Conservation (phyloP, 495 filamentous ascomycete genomes). For the Penicillium roqueforti region DNA sequence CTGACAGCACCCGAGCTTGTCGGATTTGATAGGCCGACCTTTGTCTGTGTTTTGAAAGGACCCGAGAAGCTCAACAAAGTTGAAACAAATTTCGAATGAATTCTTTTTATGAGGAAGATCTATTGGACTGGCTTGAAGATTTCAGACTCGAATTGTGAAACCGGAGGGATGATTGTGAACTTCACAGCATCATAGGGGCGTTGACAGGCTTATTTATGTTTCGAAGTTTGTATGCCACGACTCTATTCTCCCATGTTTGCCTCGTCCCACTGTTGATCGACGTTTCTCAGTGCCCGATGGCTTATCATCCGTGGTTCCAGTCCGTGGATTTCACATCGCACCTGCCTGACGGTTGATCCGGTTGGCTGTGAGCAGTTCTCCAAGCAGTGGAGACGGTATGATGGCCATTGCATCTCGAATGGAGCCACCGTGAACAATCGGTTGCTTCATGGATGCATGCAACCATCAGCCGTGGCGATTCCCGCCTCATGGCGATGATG, state of each 20-base stretch:
- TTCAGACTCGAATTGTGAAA: conserved; percentile 34
- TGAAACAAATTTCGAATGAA: conserved; percentile 30
- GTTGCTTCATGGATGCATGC: conserved; percentile 44
- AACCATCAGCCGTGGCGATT: conserved; percentile 38
- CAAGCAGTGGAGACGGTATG: conserved; percentile 36
- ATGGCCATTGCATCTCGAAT: conserved; percentile 35
- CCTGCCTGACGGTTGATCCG: conserved; percentile 29
- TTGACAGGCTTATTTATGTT: conserved; percentile 46
- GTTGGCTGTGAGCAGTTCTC: conserved; percentile 35
- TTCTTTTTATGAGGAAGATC: conserved; percentile 20
- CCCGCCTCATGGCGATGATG: conserved; percentile 30
- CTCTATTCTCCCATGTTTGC: conserved; percentile 19
- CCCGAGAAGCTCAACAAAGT: conserved; percentile 14
- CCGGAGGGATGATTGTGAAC: conserved; percentile 29
- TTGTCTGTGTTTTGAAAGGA: conserved; percentile 16
- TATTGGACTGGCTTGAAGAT: conserved; percentile 21
- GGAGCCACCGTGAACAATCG: conserved; percentile 32
- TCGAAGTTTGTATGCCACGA: conserved; percentile 29
- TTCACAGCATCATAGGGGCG: conserved; percentile 27
- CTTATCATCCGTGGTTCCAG: conserved; percentile 37
- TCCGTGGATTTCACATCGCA: conserved; percentile 30
- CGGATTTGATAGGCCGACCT: conserved; percentile 38
- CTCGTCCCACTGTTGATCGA: conserved; percentile 36
- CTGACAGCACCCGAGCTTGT: conserved; percentile 25
- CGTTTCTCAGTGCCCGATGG: conserved; percentile 34